Base-by-base conservation (phyloP, 768 basidiomycete genomes). In the Suillus plorans region DNA sequence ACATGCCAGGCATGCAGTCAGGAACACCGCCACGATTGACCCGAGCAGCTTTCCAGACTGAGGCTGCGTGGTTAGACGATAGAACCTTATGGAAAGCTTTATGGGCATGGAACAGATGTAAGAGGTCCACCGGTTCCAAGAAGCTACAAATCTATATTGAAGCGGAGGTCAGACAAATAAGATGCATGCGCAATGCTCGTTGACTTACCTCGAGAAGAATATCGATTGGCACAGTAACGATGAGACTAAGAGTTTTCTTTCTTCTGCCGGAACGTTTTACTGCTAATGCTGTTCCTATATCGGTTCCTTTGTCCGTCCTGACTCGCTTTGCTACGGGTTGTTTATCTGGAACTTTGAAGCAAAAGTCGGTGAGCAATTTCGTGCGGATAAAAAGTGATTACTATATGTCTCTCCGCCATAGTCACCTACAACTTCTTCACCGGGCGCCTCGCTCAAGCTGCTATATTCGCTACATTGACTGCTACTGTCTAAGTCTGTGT, bases 101-200 rank as follows among this genome's bases (percentile, higher is more conserved):
- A 60, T 64, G 72, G 13, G 73, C 73, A 22, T 73, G 70, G 16
- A 69, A 63, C 3, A 80, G 70, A 16, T 64, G 50, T 49, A 77
- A 64, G 16, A 80, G 64, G 66, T 79, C 79, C 9, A 69, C 47
- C 5, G 79, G 79, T 13, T 56, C 63, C 10, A 80, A 69, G 39
- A 70, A 69, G 1, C 53, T 36, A 31, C 72, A 72, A 37, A 78
- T 74, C 78, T 75, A 25, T 7, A 2, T 22, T 60, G 20, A 55
- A 56, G 53, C 1, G 13, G 28, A 61, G 25, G 60, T 39, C 22
- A 41, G 36, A 20, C 6, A 44, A 49, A n/a, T 1, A 22, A 47
- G 42, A 13, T n/a, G 12, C 42, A 45, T 9, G 5, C 5, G 6
- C 37, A 28, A 18, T 18, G 28, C 28, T 31, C 9, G 28, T 20